Conservation (phyloP, 1,139 yeast species). For the Pichia sp. region DNA sequence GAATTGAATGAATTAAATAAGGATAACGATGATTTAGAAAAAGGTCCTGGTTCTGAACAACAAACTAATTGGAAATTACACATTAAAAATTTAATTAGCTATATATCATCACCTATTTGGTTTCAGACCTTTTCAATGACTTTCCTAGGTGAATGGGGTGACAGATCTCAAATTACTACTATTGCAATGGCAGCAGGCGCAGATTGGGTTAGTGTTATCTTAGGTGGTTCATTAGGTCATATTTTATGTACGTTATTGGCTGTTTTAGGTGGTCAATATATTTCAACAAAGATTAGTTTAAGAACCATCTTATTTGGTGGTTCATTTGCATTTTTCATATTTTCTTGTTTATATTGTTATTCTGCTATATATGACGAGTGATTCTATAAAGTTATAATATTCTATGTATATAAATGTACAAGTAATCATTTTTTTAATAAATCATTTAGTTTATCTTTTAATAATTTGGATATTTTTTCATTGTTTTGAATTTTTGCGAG, state of each 20-base stretch:
- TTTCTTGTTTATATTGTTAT: constrained; percentile 73
- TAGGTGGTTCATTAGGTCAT: constrained; percentile 90
- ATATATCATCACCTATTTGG: constrained; percentile 81
- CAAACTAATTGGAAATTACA: constrained; percentile 10
- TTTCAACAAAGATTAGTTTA: constrained; percentile 86
- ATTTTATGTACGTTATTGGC: constrained; percentile 86
- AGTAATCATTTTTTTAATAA: too few relatives aligned
- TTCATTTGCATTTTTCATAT: constrained; percentile 74
- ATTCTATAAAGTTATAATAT: too few relatives aligned
- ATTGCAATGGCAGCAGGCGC: constrained; percentile 98
- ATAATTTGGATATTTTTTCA: constrained; percentile 30
- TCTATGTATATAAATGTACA: too few relatives aligned
- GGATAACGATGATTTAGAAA: constrained; percentile 54
- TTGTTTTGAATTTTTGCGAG: constrained; percentile 14
- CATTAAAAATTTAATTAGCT: constrained; percentile 24
- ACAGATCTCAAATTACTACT: constrained; percentile 94
- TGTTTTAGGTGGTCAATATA: constrained; percentile 85
- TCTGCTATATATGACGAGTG: constrained; percentile 39
- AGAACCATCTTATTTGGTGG: constrained; percentile 91
- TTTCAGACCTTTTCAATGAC: constrained; percentile 95
- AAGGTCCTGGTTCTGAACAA: constrained; percentile 33
- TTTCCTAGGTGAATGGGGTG: constrained; percentile 98
- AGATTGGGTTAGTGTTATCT: constrained; percentile 80
- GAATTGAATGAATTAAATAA: constrained; percentile 48
- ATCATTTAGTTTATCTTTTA: constrained; percentile 32